Evolutionary conservation across 2,329 filamentous ascomycete genomes (phyloP), one percentile per base, ranked within the genome.

Genomic region (Talaromyces sp.): DNA sequence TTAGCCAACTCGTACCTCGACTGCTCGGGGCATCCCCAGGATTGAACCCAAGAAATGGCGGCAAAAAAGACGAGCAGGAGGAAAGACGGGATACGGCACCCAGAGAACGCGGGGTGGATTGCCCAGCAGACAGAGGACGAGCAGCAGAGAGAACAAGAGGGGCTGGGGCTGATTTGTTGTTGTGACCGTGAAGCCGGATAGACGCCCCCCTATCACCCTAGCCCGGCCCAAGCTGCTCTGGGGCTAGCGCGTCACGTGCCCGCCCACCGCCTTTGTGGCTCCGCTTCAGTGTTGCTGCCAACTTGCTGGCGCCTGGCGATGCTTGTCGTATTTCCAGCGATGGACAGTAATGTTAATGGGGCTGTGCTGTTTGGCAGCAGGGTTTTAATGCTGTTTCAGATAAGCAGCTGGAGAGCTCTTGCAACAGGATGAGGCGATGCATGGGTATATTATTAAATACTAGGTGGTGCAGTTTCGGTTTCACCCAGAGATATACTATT

Each of bases 1-100:
- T 67, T 70, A 67, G 67, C 66, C 65, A 67, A 67, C 17, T 53
- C 49, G 49, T n/a, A 27, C 13, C 25, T 53, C 49, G 22, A 28
- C 27, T 30, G 25, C 49, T 53, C 25, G 25, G 28, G 49, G 49
- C 49, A 53, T 53, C 25, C 49, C 49, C 49, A 53, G 49, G 25
- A 53, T 17, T 25, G 44, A 47, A 22, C 44, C 25, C 27, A 22
- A 53, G 11, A 7, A 30, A 30, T 8, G 27, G 8, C 8, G 49
- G 15, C 22, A 53, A 47, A 11, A 11, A 11, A 47, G 19, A 47
- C 44, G 44, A 25, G 42, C 42, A 22, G 44, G 44, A 9, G 22
- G 3, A 47, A 47, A 47, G 11, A 5, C 5, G 9, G 44, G 19
- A 13, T 47, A 47, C 44, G 13, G 44, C 44, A 47, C 44, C 44